phyloP scores from a whole-genome alignment of 2,329 filamentous ascomycete genomes.

The Capronia epimyces region DNA sequence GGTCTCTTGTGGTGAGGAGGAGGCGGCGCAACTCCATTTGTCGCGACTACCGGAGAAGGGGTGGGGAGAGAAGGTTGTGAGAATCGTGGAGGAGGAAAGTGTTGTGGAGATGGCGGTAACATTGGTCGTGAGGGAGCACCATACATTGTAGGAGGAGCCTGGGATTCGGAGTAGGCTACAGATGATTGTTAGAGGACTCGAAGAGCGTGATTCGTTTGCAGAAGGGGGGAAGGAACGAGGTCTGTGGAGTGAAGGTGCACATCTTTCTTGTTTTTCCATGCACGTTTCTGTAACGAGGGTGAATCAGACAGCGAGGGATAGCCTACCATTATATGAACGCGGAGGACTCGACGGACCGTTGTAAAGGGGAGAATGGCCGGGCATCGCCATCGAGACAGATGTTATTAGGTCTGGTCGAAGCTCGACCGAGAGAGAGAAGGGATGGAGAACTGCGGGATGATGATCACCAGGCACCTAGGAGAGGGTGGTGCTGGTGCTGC shows the following conservation, averaged over 20 bases:
- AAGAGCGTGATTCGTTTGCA: not conserved
- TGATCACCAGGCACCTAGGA: conserved; percentile 18
- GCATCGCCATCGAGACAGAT: conserved; percentile 25
- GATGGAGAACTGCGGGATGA: conserved; percentile 4
- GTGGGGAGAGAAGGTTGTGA: conserved; percentile 19
- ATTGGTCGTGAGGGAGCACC: conserved; percentile 22
- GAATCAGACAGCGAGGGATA: not conserved
- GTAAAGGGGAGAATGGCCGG: conserved; percentile 27
- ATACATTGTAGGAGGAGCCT: conserved; percentile 23
- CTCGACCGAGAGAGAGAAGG: not conserved
- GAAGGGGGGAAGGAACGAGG: not conserved
- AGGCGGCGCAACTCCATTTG: conserved; percentile 5
- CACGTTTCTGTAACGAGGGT: not conserved
- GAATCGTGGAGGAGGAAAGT: conserved; percentile 21
- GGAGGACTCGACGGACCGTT: conserved; percentile 24
- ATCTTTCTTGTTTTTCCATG: not conserved
- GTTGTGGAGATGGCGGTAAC: conserved; percentile 26
- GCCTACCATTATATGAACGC: conserved; percentile 25
- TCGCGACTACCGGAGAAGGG: conserved; percentile 10
- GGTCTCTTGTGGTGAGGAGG: conserved; percentile 37
- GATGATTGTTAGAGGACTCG: conserved; percentile 7
- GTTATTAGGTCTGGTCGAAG: not conserved
- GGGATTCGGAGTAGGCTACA: conserved; percentile 25
- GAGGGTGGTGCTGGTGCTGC: conserved; percentile 2
- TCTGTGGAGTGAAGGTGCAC: conserved; percentile 3